Evolutionary conservation across 805 yeast genomes (phyloP).

Genomic region (Candida cerambycidarum): DNA sequence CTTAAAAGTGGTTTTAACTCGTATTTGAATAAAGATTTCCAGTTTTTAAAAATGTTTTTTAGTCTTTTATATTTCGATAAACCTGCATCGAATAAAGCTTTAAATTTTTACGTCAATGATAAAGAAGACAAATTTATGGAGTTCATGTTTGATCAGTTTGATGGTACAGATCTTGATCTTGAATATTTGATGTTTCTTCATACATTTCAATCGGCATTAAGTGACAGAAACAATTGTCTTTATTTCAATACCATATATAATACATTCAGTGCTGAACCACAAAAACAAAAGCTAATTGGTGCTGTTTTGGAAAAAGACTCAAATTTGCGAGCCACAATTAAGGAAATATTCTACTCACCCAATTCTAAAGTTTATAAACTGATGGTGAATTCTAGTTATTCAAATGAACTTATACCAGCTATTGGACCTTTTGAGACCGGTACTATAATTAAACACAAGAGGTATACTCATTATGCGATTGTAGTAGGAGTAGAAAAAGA

Average conservation of each 20-base stretch:
- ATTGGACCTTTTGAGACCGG: slow-evolving; percentile 7
- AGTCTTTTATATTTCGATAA: no score
- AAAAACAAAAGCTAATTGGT: slow-evolving; percentile 1
- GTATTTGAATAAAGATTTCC: no score
- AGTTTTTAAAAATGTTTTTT: no score
- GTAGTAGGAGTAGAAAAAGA: slow-evolving; percentile 12
- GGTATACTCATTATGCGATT: slow-evolving; percentile 12
- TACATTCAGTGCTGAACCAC: slow-evolving; percentile 2
- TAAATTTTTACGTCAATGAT: no score
- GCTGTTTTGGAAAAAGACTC: not conserved
- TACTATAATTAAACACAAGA: slow-evolving; percentile 10
- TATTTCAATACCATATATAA: slow-evolving; percentile 15
- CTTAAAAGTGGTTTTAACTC: no score
- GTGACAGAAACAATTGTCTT: slow-evolving; percentile 15
- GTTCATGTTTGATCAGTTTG: no score
- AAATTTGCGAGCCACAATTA: not conserved
- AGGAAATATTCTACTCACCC: not conserved
- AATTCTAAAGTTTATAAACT: not conserved
- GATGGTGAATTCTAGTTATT: not conserved
- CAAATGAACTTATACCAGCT: not conserved
- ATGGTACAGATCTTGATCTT: no score
- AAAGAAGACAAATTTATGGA: no score
- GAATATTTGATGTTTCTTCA: no score
- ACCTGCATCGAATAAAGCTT: no score
- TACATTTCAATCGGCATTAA: slow-evolving; percentile 14